Evolutionary conservation across 345 rosid genomes (phyloP).

Genomic region (Durio zibethinus): DNA sequence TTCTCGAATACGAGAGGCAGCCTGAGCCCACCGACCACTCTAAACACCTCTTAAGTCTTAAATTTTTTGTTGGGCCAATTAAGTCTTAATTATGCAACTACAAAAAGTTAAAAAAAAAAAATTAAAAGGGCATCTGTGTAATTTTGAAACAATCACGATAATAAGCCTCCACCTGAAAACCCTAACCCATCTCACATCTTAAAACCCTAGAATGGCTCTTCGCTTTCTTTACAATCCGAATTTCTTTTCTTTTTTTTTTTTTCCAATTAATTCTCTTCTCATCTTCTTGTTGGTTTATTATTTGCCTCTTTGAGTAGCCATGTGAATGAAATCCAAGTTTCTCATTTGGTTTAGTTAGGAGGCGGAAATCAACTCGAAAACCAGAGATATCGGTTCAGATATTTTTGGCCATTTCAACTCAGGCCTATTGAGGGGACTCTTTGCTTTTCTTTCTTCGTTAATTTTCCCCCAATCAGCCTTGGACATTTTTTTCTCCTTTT

Average conservation of each 20-base stretch:
- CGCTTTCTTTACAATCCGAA: background rate
- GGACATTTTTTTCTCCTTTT: conserved; percentile 16
- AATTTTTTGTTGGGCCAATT: no score
- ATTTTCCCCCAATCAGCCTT: conserved; percentile 30
- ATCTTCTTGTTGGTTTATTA: background rate
- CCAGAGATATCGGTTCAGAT: background rate
- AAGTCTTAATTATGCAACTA: no score
- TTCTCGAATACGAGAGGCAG: no score
- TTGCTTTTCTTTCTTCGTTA: background rate
- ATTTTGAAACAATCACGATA: background rate
- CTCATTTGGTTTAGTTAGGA: conserved; percentile 33
- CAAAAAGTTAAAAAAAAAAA: no score
- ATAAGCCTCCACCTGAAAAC: background rate
- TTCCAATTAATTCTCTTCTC: background rate
- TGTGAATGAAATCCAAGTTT: conserved; percentile 11
- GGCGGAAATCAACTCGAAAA: conserved; percentile 20
- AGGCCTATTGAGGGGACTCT: conserved; percentile 31
- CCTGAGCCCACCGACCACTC: no score
- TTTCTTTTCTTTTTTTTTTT: background rate
- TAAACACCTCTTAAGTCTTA: no score
- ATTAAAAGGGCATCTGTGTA: background rate
- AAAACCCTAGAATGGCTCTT: background rate
- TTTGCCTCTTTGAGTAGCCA: conserved; percentile 43
- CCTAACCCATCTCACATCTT: background rate
- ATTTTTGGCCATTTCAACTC: background rate